A percentile compares a stretch with the other conserved stretches of the same genome.
These are phyloP conservation scores for Cucurbita pepo DNA, from an alignment of 306 rosid species.

Conservation along the genomic window DNA sequence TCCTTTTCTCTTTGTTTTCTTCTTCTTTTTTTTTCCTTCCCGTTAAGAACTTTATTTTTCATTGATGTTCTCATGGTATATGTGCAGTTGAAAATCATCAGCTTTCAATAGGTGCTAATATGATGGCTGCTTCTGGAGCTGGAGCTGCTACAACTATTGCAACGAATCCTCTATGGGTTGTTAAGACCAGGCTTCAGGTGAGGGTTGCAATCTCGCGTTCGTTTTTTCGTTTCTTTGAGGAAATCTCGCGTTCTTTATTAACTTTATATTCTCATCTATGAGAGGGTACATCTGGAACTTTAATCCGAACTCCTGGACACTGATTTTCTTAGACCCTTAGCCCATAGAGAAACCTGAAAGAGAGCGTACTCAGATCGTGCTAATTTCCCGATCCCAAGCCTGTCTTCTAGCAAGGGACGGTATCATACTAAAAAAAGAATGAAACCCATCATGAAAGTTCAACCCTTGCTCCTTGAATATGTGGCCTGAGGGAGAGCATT, in stretches of 20 bases:
- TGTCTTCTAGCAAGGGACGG: background rate
- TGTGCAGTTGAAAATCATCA: slow-evolving; percentile 45
- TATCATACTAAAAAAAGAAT: background rate
- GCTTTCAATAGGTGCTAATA: slow-evolving; percentile 67
- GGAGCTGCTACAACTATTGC: slow-evolving; percentile 72
- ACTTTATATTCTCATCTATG: background rate
- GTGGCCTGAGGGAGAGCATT: background rate
- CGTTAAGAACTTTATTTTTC: background rate
- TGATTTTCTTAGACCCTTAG: background rate
- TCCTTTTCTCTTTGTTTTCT: background rate
- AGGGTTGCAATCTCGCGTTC: slow-evolving; percentile 12
- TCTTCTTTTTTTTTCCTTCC: background rate
- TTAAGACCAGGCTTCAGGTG: slow-evolving; percentile 83
- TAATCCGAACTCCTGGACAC: background rate
- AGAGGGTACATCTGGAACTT: background rate
- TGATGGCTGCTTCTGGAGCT: slow-evolving; percentile 85
- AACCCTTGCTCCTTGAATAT: background rate
- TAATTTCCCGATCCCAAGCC: background rate
- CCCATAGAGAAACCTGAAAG: background rate
- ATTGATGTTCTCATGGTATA: background rate
- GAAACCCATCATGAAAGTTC: background rate
- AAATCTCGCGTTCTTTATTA: background rate
- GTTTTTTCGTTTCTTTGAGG: background rate
- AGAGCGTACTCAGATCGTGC: background rate
- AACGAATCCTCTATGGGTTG: slow-evolving; percentile 92